Conservation (phyloP, 2,329 filamentous ascomycete genomes). For the Talaromyces islandicus region DNA sequence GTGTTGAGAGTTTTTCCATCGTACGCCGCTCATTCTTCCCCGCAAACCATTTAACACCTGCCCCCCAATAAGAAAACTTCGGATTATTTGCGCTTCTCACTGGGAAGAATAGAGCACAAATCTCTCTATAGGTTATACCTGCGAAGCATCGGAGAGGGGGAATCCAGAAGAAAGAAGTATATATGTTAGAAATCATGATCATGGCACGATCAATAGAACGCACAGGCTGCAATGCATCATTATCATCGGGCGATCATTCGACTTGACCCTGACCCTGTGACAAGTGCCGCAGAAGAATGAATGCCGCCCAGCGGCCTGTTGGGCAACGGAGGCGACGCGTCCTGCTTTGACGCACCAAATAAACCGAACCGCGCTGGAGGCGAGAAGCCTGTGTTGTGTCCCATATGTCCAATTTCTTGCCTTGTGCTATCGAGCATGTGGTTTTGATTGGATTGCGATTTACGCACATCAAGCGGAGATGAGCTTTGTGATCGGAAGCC, state of each 20-base stretch:
- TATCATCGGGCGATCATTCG: conserved; percentile 27
- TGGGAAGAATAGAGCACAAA: neutral
- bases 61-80: neutral
- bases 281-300: conserved; percentile 27
- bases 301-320: conserved; percentile 24
- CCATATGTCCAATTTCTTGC: conserved; percentile 16
- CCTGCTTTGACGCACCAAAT: conserved; percentile 26
- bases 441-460: conserved; percentile 25
- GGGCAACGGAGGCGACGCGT: conserved; percentile 25
- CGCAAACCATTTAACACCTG: neutral
- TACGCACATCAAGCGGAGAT: conserved; percentile 35
- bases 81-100: neutral
- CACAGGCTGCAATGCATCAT: neutral
- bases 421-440: conserved; percentile 21
- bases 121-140: neutral
- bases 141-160: neutral
- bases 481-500: conserved; percentile 33
- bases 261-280: conserved; percentile 12
- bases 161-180: neutral
- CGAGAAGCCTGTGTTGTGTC: conserved; percentile 26
- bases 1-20: neutral
- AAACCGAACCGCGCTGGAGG: conserved; percentile 29
- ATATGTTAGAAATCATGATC: neutral
- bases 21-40: neutral
- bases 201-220: neutral